Base-by-base conservation (phyloP, 495 filamentous ascomycete species). In the Paragyromitra xinjiangensis region DNA sequence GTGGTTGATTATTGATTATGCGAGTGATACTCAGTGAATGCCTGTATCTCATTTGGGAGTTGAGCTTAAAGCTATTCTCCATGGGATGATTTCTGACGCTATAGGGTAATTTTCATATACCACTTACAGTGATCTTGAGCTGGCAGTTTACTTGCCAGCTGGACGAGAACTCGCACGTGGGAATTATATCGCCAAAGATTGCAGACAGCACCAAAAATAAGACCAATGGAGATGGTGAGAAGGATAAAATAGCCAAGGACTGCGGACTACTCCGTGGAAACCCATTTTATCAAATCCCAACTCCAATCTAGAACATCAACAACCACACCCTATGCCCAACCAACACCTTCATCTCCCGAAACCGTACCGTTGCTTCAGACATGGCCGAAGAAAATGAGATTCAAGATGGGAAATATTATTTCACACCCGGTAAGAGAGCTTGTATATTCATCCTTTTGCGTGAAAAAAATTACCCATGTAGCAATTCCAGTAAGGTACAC, bases 381-480 rank as follows among this genome's bases (percentile, higher is more conserved):
- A 62, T 37, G 14, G 51, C 51, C 34, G 6, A 34, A 44, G 29
- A 22, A 50, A 40, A 58, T 14, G 22, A 67, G 51, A 69, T 45
- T 63, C 56, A 50, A 37, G 56, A 64, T 9, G 37, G 19, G 42
- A 62, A 44, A 66, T 19, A 73, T 37, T 66, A 42, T 53, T 67
- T 71, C 67, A 78, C 68, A 63, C 75, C 62, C 66, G 26, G 66
- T 11, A 50, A 51, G 34, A 63, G 63, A 72, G 65, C 73, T 66
- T 71, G 51, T 66, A 71, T 65, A 45, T 66, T 48, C 6, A 61
- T 69, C 34, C 55, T 70, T 70, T 64, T 37, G 9, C 40, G 39
- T 66, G 75, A 42, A 74, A 72, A 51, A 66, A 78, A 59, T 78
- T 77, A 78, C 73, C 64, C 77, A 69, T 66, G 75, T 19, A 58